These are phyloP conservation scores for Pestalotiopsis sp. DNA, from an alignment of 2,329 filamentous ascomycete genomes.

Conservation along the genomic window DNA sequence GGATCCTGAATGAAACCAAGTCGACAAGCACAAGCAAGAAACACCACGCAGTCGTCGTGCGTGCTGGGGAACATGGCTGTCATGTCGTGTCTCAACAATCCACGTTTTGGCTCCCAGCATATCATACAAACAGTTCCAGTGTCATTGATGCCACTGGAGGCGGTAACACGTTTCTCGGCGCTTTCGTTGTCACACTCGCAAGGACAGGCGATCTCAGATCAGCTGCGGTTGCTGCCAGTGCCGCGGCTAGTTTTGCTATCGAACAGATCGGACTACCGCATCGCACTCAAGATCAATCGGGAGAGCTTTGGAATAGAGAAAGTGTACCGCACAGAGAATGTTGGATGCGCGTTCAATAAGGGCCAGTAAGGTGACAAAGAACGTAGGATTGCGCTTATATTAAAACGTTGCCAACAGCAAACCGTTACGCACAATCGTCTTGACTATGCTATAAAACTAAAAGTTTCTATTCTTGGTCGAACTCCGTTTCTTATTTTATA, in stretches of 20 bases:
- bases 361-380: no score
- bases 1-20: constrained; percentile 30
- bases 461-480: neutral
- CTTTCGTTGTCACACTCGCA: constrained; percentile 27
- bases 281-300: neutral
- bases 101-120: constrained; percentile 30
- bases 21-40: neutral
- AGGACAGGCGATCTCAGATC: constrained; percentile 20
- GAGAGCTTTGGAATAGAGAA: neutral
- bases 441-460: no score
- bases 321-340: neutral
- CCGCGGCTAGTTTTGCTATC: constrained; percentile 33
- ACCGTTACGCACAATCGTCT: no score
- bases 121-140: constrained; percentile 13
- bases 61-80: constrained; percentile 31
- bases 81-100: constrained; percentile 15
- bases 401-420: no score
- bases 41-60: constrained; percentile 23
- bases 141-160: constrained; percentile 36
- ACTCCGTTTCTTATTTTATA: no score
- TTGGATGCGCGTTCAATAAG: no score
- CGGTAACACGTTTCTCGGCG: constrained; percentile 36
- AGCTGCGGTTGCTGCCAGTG: constrained; percentile 30
- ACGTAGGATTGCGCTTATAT: no score
- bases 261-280: constrained; percentile 31